Conservation (phyloP, 768 basidiomycete species). For the Auricularia cornea region DNA sequence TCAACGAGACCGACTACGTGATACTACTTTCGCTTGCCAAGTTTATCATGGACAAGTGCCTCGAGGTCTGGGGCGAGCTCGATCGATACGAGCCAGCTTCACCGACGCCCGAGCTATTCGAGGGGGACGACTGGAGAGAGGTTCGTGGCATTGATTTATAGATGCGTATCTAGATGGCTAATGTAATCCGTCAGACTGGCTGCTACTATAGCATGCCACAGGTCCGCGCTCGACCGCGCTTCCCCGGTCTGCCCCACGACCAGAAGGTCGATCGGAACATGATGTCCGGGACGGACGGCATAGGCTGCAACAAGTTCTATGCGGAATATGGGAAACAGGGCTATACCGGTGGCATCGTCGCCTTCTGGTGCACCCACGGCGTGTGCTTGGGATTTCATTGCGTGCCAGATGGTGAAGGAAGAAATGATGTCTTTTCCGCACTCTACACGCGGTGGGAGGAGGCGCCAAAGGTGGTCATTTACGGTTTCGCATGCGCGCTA, state of each 20-base stretch:
- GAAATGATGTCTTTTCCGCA: conserved; percentile 33
- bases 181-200: neutral
- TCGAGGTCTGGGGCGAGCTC: neutral
- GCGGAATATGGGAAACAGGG: neutral
- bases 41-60: neutral
- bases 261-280: neutral
- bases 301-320: neutral
- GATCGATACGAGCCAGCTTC: neutral
- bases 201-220: neutral
- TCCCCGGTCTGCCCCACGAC: neutral
- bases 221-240: neutral
- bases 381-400: neutral
- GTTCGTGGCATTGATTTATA: neutral
- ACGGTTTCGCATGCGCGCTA: conserved; percentile 27
- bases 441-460: conserved; percentile 25
- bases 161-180: neutral
- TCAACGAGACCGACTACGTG: neutral
- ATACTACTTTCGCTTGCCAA: neutral
- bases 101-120: neutral
- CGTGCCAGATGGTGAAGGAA: conserved; percentile 28
- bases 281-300: neutral
- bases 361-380: neutral
- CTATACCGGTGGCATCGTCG: neutral
- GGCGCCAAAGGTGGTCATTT: conserved; percentile 22
- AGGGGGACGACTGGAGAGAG: neutral